phyloP scores from a whole-genome alignment of 2,329 filamentous ascomycete species.

The Drechslerella dactyloides region DNA sequence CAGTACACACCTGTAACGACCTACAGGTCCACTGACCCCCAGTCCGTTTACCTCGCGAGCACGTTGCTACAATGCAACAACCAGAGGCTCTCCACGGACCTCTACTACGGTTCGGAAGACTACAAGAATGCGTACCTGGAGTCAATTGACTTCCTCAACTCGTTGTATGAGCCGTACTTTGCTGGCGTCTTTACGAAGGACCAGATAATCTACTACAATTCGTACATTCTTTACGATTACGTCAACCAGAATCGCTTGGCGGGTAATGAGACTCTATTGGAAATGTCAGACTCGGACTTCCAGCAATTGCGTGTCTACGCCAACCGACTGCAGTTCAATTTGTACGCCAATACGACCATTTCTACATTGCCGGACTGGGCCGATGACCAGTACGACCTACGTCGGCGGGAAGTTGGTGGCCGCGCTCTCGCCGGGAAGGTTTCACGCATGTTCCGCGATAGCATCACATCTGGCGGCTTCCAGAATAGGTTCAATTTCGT shows the following conservation, averaged over 20 bases:
- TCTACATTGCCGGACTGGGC: constrained; percentile 23
- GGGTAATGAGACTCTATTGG: constrained; percentile 21
- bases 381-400: not conserved
- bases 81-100: constrained; percentile 15
- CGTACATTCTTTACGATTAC: constrained; percentile 35
- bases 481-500: constrained; percentile 36
- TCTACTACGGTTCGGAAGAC: constrained; percentile 28
- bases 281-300: constrained; percentile 32
- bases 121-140: constrained; percentile 19
- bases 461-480: constrained; percentile 15
- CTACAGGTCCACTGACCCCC: constrained; percentile 30
- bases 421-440: constrained; percentile 30
- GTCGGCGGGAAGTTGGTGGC: constrained; percentile 28
- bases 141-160: constrained; percentile 17
- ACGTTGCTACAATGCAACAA: constrained; percentile 23
- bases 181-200: constrained; percentile 22
- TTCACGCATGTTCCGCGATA: constrained; percentile 13
- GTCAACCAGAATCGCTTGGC: constrained; percentile 38
- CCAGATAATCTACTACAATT: constrained; percentile 31
- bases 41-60: constrained; percentile 28
- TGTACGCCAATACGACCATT: constrained; percentile 36
- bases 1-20: constrained; percentile 37
- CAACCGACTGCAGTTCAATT: constrained; percentile 40
- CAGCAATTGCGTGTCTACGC: constrained; percentile 27
- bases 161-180: constrained; percentile 34